A percentile compares a stretch with the other conserved stretches of the same genome.
Conservation (phyloP, 495 filamentous ascomycete genomes). For the Xylaria nigripes region DNA sequence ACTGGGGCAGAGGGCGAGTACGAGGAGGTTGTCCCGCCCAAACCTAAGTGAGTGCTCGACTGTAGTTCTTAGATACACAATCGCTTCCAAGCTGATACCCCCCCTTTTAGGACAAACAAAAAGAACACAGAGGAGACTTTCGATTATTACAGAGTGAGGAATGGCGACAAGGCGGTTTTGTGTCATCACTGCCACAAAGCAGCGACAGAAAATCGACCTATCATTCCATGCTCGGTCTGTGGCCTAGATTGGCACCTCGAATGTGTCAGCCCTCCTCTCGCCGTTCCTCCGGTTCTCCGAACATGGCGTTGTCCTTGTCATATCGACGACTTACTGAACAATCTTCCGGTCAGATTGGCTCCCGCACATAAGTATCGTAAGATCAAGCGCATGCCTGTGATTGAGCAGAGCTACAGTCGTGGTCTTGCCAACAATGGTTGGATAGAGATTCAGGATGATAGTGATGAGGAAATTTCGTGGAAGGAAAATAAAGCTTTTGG, state of each 20-base stretch:
- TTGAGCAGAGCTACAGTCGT: constrained; percentile 43
- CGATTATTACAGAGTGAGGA: constrained; percentile 57
- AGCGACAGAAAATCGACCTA: constrained; percentile 47
- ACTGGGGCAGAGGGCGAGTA: constrained; percentile 73
- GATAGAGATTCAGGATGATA: constrained; percentile 63
- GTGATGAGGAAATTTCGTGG: constrained; percentile 41
- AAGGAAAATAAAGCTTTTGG: constrained; percentile 42
- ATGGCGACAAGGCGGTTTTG: constrained; percentile 61
- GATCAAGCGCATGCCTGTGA: constrained; percentile 41
- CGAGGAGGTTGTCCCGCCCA: constrained; percentile 47
- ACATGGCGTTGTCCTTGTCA: constrained; percentile 90
- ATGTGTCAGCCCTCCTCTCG: constrained; percentile 77
- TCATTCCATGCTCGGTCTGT: constrained; percentile 79
- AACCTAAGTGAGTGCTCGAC: constrained; percentile 28
- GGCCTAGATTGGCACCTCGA: constrained; percentile 79
- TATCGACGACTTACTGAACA: constrained; percentile 48
- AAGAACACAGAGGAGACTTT: constrained; percentile 56
- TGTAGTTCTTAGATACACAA: background rate
- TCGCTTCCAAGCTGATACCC: constrained; percentile 17
- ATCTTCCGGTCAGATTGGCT: constrained; percentile 32
- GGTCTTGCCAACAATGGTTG: constrained; percentile 67
- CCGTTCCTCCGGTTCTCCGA: constrained; percentile 60
- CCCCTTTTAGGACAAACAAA: constrained; percentile 30
- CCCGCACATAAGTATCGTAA: constrained; percentile 45
- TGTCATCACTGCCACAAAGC: constrained; percentile 63